Conservation (phyloP, 176 grass and related monocot genomes). For the maize (Zea mays) region Zm-B73-REFERENCE-NAM-5.0 NC_050097.1:16524501-16525000, state of each 20-base stretch:
- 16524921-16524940: constrained; percentile 1
- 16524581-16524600: constrained; percentile 12
- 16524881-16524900: constrained; percentile 30
- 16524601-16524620: constrained; percentile 15
- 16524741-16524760: background rate
- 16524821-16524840: constrained; percentile 11
- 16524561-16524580: constrained; percentile 21
- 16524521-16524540: constrained; percentile 12
- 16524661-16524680: constrained; percentile 9
- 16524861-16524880: background rate
- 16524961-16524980: background rate
- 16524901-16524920: background rate
- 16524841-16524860: background rate
- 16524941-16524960: background rate
- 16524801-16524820: background rate
- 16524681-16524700: constrained; percentile 6
- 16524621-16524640: background rate
- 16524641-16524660: background rate
- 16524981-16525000: background rate
- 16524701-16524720: constrained; percentile 8
- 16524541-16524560: background rate
- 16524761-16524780: background rate
- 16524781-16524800: constrained; percentile 5
- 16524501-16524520: constrained; percentile 81
- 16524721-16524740: constrained; percentile 3